Percentiles rank a stretch among this genome's conserved stretches.
phyloP scores from a whole-genome alignment of 371 early-diverging fungal genomes.

The Entomophthora muscae region DNA sequence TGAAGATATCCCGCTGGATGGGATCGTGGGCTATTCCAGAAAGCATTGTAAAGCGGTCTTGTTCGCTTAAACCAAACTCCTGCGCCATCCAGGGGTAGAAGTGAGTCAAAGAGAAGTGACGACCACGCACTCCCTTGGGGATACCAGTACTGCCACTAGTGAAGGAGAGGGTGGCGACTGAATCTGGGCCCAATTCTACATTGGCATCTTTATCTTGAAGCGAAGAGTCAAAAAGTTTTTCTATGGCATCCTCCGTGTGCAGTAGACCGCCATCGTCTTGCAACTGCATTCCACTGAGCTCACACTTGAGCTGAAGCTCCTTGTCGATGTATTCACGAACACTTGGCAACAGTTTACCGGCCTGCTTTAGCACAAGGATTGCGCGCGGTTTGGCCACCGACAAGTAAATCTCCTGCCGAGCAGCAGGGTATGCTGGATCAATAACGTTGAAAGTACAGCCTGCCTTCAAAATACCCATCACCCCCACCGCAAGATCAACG shows the following conservation, averaged over 20 bases:
- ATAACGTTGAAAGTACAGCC: conserved; percentile 91
- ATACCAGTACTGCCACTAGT: conserved; percentile 90
- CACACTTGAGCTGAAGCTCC: conserved; percentile 57
- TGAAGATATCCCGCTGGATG: conserved; percentile 97
- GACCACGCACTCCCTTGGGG: conserved; percentile 90
- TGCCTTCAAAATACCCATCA: conserved; percentile 92
- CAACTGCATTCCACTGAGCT: conserved; percentile 66
- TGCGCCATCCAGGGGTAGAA: conserved; percentile 96
- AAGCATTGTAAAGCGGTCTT: conserved; percentile 90
- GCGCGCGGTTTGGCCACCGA: conserved; percentile 85
- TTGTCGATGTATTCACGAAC: conserved; percentile 57
- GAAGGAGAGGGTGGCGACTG: conserved; percentile 85
- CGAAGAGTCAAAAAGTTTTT: not conserved
- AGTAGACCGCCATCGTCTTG: conserved; percentile 39
- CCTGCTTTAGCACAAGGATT: conserved; percentile 66
- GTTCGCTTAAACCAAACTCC: conserved; percentile 62
- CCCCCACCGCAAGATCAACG: conserved; percentile 84
- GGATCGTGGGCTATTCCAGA: conserved; percentile 98
- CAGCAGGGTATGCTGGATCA: conserved; percentile 95
- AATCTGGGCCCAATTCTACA: conserved; percentile 78
- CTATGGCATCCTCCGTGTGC: conserved; percentile 17
- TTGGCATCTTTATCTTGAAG: conserved; percentile 27
- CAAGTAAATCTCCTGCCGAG: conserved; percentile 83
- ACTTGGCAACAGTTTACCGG: conserved; percentile 48
- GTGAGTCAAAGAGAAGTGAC: conserved; percentile 94